phyloP scores from a whole-genome alignment of 2,329 filamentous ascomycete species.

The Cercospora zeina region DNA sequence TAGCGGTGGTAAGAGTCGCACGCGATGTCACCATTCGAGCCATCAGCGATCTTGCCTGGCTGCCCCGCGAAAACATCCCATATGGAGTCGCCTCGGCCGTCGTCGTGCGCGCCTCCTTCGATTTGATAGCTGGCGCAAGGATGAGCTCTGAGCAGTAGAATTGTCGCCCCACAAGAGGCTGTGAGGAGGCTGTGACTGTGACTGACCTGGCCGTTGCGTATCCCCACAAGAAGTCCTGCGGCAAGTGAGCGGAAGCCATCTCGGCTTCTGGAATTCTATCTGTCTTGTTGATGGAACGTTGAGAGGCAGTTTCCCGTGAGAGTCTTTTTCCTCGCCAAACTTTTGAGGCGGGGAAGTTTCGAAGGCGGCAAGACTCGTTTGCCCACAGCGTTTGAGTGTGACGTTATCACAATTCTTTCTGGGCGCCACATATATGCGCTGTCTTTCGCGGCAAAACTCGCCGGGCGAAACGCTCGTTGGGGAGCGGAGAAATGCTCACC shows the following conservation, averaged over 20 bases:
- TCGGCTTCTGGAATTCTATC: conserved; percentile 8
- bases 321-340: neutral
- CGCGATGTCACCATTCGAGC: conserved; percentile 70
- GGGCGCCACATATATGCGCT: conserved; percentile 3
- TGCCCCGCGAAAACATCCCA: conserved; percentile 87
- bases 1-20: conserved; percentile 87
- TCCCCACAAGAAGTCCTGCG: conserved; percentile 63
- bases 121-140: conserved; percentile 71
- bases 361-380: neutral
- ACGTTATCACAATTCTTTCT: neutral
- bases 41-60: conserved; percentile 79
- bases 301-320: neutral
- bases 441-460: neutral
- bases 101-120: conserved; percentile 71
- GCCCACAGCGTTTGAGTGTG: neutral
- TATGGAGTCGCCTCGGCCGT: conserved; percentile 78
- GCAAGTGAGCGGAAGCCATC: conserved; percentile 28
- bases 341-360: no score
- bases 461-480: conserved; percentile 5
- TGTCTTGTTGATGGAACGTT: neutral
- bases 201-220: conserved; percentile 66
- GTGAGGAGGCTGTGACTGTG: conserved; percentile 52
- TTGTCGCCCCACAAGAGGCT: neutral
- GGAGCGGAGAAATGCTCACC: conserved; percentile 13
- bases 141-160: conserved; percentile 6